Conservation (phyloP, 768 basidiomycete genomes). For the Mycena kentingensis region DNA sequence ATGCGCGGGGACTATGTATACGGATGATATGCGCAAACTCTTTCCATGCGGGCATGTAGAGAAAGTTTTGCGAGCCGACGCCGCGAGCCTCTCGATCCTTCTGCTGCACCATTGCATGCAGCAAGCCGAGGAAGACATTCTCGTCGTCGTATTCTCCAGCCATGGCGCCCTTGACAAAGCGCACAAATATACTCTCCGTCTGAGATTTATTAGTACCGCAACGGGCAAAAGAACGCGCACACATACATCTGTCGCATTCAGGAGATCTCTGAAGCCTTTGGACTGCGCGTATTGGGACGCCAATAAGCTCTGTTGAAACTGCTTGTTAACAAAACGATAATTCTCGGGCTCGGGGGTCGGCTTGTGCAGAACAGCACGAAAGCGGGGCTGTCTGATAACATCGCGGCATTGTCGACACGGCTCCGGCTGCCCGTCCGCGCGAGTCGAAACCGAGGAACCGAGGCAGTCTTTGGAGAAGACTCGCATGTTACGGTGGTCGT, state of each 20-base stretch:
- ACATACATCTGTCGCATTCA: too few species aligned
- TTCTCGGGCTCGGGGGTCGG: too few species aligned
- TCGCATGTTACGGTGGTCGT: neutral
- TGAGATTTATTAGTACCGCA: conserved; percentile 9
- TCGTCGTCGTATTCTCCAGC: conserved; percentile 29
- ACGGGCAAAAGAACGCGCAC: neutral
- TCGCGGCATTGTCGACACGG: too few species aligned
- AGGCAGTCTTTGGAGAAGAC: neutral
- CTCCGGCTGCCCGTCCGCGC: too few species aligned
- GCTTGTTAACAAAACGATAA: too few species aligned
- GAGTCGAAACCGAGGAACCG: neutral
- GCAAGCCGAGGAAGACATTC: conserved; percentile 30
- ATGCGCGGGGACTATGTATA: conserved; percentile 31
- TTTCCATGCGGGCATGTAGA: conserved; percentile 33
- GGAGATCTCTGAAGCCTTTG: too few species aligned
- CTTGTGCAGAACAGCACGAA: too few species aligned
- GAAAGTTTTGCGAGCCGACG: conserved; percentile 37
- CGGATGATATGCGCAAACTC: conserved; percentile 32
- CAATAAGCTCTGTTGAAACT: too few species aligned
- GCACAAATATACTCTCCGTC: too few species aligned
- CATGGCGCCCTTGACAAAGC: conserved; percentile 23
- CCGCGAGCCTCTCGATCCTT: conserved; percentile 30
- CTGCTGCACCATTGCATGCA: conserved; percentile 31
- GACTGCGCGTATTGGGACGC: too few species aligned
- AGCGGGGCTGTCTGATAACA: too few species aligned